Percentiles rank a stretch among this genome's conserved stretches.
Evolutionary conservation across 1,284 basidiomycete genomes (phyloP).

Genomic region (Vanrija humicola): DNA sequence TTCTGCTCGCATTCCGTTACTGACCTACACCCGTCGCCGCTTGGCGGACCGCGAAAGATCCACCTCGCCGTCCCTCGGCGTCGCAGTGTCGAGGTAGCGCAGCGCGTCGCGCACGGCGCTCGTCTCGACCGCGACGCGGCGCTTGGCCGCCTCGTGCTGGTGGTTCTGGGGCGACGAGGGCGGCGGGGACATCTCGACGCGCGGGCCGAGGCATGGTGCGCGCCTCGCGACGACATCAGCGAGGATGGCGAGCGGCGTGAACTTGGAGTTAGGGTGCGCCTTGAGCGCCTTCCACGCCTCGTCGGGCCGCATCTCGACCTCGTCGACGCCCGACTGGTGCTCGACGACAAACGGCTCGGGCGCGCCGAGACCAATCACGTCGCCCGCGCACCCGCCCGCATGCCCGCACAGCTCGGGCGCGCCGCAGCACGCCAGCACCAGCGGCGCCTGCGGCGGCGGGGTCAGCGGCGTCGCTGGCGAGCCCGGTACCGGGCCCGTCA

Average conservation of each 20-base stretch:
- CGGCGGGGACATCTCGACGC: conserved; percentile 59
- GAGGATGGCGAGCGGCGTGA: conserved; percentile 71
- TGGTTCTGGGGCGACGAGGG: not conserved
- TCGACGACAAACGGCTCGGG: not conserved
- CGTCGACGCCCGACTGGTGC: conserved; percentile 6
- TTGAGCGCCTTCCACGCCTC: conserved; percentile 82
- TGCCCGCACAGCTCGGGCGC: conserved; percentile 39
- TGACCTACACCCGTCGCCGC: too few species aligned
- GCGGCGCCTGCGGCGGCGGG: conserved; percentile 21
- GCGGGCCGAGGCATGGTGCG: conserved; percentile 70
- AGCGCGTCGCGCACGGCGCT: conserved; percentile 74
- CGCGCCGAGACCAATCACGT: conserved; percentile 21
- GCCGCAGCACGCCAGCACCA: conserved; percentile 40
- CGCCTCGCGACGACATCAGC: conserved; percentile 82
- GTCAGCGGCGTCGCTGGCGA: conserved; percentile 1
- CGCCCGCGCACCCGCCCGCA: conserved; percentile 23
- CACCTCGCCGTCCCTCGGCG: not conserved
- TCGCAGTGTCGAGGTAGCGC: conserved; percentile 60
- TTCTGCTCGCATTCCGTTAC: too few species aligned
- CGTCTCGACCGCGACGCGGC: conserved; percentile 67
- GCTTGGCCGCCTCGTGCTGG: conserved; percentile 48
- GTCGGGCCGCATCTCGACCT: conserved; percentile 67
- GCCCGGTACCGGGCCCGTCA: conserved; percentile 2
- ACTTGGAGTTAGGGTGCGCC: conserved; percentile 79
- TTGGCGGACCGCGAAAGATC: too few species aligned